Percentiles rank a stretch among this genome's conserved stretches.
Conservation (phyloP, 345 rosid species). For the Aquilaria yunnanensis region DNA sequence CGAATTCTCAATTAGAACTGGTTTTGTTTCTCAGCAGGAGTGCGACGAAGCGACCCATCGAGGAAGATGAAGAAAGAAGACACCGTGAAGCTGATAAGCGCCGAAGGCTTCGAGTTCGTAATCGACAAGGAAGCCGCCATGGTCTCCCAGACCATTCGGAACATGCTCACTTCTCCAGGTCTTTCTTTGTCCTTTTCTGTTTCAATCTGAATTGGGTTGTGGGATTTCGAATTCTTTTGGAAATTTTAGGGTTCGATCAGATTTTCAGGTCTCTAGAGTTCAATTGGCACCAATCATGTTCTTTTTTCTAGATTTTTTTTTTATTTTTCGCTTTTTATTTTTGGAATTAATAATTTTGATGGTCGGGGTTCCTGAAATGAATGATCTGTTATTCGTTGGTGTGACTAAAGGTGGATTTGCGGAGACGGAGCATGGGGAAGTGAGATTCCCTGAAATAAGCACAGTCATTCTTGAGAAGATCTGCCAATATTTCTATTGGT, state of each 20-base stretch:
- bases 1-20: too few relatives aligned
- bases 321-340: not conserved
- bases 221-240: slow-evolving; percentile 5
- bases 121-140: slow-evolving; percentile 78
- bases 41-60: not conserved
- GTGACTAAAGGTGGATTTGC: slow-evolving; percentile 34
- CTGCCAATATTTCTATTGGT: slow-evolving; percentile 87
- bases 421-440: slow-evolving; percentile 67
- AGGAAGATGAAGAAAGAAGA: slow-evolving; percentile 49
- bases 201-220: not conserved
- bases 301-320: too few relatives aligned
- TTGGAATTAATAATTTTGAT: not conserved
- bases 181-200: not conserved
- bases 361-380: not conserved
- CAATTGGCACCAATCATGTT: not conserved
- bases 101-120: slow-evolving; percentile 76
- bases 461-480: slow-evolving; percentile 80
- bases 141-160: slow-evolving; percentile 88
- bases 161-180: slow-evolving; percentile 95
- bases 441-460: slow-evolving; percentile 83
- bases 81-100: slow-evolving; percentile 74
- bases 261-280: not conserved
- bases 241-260: not conserved
- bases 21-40: too few relatives aligned
- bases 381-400: not conserved